Percentiles rank a stretch among this genome's conserved stretches.
These are phyloP conservation scores for Xylariaceae sp. DNA, from an alignment of 2,329 filamentous ascomycete species.

Conservation along the genomic window DNA sequence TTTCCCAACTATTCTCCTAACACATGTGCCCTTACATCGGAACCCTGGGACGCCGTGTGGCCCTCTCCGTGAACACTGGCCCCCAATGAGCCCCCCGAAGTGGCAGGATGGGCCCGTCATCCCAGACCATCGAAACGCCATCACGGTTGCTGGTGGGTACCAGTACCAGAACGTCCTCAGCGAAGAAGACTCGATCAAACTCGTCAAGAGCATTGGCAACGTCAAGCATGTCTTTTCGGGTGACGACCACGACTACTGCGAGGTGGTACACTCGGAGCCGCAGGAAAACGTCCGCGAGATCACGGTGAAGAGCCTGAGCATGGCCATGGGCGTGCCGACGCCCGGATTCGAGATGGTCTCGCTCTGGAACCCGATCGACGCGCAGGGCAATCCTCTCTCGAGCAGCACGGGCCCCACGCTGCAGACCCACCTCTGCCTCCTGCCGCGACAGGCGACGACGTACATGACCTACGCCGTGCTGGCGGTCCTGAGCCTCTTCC, in stretches of 20 bases:
- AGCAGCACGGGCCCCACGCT: conserved; percentile 50
- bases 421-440: conserved; percentile 82
- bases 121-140: conserved; percentile 67
- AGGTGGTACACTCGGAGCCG: conserved; percentile 68
- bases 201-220: conserved; percentile 73
- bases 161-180: conserved; percentile 95
- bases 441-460: conserved; percentile 80
- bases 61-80: conserved; percentile 74
- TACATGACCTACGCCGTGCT: conserved; percentile 72
- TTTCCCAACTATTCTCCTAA: conserved; percentile 81
- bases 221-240: conserved; percentile 85
- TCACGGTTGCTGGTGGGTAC: conserved; percentile 71
- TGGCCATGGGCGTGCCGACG: conserved; percentile 88
- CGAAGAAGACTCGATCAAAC: conserved; percentile 63
- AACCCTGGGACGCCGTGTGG: conserved; percentile 79
- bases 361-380: conserved; percentile 83
- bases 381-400: conserved; percentile 39
- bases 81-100: conserved; percentile 56
- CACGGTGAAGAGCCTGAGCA: conserved; percentile 89
- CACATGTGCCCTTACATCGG: conserved; percentile 85
- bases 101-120: conserved; percentile 45
- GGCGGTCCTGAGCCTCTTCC: conserved; percentile 42
- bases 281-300: conserved; percentile 67
- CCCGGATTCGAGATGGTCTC: conserved; percentile 86
- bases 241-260: conserved; percentile 97